Base-by-base conservation (phyloP, 306 rosid species). In the Quercus robur region DNA sequence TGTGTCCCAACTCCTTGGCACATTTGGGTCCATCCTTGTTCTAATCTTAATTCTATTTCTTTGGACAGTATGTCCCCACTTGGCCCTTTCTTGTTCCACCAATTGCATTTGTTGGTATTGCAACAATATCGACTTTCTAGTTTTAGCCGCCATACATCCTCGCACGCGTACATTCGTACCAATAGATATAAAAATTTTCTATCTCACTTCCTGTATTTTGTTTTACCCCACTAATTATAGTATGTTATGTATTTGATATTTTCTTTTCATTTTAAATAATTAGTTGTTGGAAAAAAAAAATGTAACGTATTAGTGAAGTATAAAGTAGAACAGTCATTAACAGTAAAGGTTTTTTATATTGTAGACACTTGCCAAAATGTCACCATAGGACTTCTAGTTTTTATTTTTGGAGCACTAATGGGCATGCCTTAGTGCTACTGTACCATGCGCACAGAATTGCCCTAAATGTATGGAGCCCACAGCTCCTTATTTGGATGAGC, bases 1-100 rank as follows among this genome's bases (percentile, higher is more conserved):
- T 88, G 93, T 87, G 90, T 88, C 93, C 94, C 86, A 89, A 86
- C 81, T 83, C 81, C 69, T 80, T 58, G 84, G 86, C 96, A 90
- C 84, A 75, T 76, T 21, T 21, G 87, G 97, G 80, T 74, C 93
- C 93, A 78, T 81, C 80, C 72, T 74, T 86, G 84, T 74, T 75
- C 80, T 69, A 38, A 75, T 75, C 35, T 58, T 67, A 62, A 38
- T 72, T 68, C 70, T 77, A 79, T 63, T 78, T 86, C 66, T 76
- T 70, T 78, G 78, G 89, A 87, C 97, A 94, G 28, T 72, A 17
- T 56, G 94, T 57, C 93, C 94, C 97, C 89, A 87, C 91, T 13
- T 44, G 64, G 20, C 77, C 84, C 86, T 80, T 56, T 64, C 81
- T 85, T 87, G 81, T 79, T 71, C 83, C 86, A 88, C 91, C 90